Evolutionary conservation across 805 yeast genomes (phyloP).

Genomic region (Teunomyces stri): DNA sequence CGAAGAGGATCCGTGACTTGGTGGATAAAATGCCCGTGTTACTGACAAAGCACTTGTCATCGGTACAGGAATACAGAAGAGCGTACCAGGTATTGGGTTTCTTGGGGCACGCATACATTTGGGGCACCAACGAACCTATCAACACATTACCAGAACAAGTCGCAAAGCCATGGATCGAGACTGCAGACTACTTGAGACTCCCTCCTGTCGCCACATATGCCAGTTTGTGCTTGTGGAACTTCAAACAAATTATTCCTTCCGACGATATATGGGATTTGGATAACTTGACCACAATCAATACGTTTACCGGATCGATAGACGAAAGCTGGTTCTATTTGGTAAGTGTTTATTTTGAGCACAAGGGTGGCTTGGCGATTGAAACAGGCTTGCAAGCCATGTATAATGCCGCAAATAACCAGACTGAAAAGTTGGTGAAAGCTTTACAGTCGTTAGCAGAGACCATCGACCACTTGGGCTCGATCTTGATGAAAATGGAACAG

Average conservation of each 20-base stretch:
- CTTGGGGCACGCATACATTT: constrained; percentile 82
- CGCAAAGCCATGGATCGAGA: constrained; percentile 66
- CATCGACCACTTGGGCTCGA: constrained; percentile 70
- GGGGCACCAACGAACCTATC: constrained; percentile 69
- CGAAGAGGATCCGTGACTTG: constrained; percentile 56
- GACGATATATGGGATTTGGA: constrained; percentile 52
- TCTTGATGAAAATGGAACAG: constrained; percentile 81
- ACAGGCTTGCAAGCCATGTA: constrained; percentile 67
- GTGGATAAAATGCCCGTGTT: constrained; percentile 66
- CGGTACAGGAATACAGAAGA: constrained; percentile 60
- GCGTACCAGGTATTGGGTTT: constrained; percentile 81
- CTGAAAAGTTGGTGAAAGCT: constrained; percentile 37
- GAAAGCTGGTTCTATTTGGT: constrained; percentile 94
- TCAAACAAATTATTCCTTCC: constrained; percentile 54
- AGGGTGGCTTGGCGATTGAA: constrained; percentile 69
- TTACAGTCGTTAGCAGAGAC: constrained; percentile 69
- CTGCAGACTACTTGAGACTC: constrained; percentile 58
- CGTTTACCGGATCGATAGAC: constrained; percentile 87
- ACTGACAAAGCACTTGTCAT: constrained; percentile 41
- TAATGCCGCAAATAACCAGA: constrained; percentile 49
- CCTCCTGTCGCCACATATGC: constrained; percentile 92
- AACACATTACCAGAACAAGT: constrained; percentile 65
- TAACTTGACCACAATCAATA: constrained; percentile 72
- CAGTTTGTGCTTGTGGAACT: constrained; percentile 86
- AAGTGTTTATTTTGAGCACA: constrained; percentile 79